Percentiles rank a stretch among this genome's conserved stretches.
These are phyloP conservation scores for Auriculariales sp. DNA, from an alignment of 768 basidiomycete species.

Conservation along the genomic window DNA sequence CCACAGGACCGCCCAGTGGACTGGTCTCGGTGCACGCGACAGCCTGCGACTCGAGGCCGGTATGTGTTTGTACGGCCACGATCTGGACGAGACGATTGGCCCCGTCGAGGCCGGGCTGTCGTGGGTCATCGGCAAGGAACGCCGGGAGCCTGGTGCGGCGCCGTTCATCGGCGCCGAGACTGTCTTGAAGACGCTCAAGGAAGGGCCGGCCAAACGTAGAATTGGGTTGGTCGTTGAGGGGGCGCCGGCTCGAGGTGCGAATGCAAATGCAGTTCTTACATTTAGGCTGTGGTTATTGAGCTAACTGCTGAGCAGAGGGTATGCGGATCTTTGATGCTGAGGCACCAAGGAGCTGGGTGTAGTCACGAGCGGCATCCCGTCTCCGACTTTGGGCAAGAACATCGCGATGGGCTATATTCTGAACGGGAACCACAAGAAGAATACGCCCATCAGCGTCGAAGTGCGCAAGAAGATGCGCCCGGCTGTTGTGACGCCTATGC, in stretches of 20 bases:
- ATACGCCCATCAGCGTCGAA: constrained; percentile 70
- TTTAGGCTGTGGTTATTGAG: not conserved
- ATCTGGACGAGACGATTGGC: constrained; percentile 73
- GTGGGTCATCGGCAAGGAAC: constrained; percentile 94
- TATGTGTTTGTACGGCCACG: constrained; percentile 92
- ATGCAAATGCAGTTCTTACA: too few relatives aligned
- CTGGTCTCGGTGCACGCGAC: constrained; percentile 86
- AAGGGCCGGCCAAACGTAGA: constrained; percentile 62
- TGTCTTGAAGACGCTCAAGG: constrained; percentile 62
- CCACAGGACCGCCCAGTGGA: constrained; percentile 53
- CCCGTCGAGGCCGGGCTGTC: constrained; percentile 84
- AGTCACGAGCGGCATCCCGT: constrained; percentile 92
- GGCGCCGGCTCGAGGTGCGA: constrained; percentile 71
- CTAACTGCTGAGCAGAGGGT: constrained; percentile 38
- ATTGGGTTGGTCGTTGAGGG: constrained; percentile 75
- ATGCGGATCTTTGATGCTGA: constrained; percentile 53
- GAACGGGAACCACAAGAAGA: constrained; percentile 79
- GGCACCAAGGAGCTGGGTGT: constrained; percentile 42
- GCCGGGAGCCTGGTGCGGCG: constrained; percentile 37
- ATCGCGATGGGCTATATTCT: constrained; percentile 92
- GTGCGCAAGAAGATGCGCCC: constrained; percentile 69
- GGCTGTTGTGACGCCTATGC: constrained; percentile 69
- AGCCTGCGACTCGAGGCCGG: constrained; percentile 92
- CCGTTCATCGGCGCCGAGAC: constrained; percentile 68
- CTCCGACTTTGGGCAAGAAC: constrained; percentile 77